These are phyloP conservation scores for Colletotrichum sp. DNA, from an alignment of 2,329 filamentous ascomycete genomes.

Conservation along the genomic window DNA sequence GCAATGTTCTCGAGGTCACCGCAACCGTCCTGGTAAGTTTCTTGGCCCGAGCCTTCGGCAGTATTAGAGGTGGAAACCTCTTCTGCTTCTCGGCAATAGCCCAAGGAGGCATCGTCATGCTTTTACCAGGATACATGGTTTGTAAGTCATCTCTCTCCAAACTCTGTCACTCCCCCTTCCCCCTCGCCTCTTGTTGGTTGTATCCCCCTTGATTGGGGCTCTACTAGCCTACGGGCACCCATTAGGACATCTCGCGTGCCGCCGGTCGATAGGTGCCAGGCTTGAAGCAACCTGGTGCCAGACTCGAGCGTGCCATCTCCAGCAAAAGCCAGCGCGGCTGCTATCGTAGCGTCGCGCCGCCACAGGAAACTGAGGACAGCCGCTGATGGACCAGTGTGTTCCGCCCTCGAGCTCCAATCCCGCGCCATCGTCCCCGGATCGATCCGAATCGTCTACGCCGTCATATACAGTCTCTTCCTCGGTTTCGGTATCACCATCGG, in stretches of 20 bases:
- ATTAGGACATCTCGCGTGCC: not conserved
- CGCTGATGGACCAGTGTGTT: constrained; percentile 46
- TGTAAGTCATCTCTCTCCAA: constrained; percentile 35
- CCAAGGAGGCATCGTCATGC: constrained; percentile 69
- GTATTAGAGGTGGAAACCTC: constrained; percentile 52
- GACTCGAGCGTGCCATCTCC: not conserved
- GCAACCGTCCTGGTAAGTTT: constrained; percentile 68
- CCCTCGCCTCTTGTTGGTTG: not conserved
- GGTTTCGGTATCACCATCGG: constrained; percentile 76
- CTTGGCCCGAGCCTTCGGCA: constrained; percentile 66
- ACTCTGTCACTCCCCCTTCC: not conserved
- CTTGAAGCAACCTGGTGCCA: not conserved
- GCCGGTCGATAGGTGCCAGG: not conserved
- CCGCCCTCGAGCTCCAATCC: constrained; percentile 68
- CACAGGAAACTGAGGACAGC: constrained; percentile 13
- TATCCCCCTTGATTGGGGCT: not conserved
- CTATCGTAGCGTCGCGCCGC: not conserved
- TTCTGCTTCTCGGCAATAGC: constrained; percentile 72
- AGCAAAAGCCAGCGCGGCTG: not conserved
- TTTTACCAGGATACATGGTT: constrained; percentile 69
- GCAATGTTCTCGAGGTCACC: constrained; percentile 69
- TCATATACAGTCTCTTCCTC: constrained; percentile 75
- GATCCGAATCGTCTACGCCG: constrained; percentile 76
- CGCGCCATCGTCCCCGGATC: constrained; percentile 73
- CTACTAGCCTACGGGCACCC: not conserved